Conservation (phyloP, 805 yeast genomes). For the Groenewaldozyma tartarivorans region DNA sequence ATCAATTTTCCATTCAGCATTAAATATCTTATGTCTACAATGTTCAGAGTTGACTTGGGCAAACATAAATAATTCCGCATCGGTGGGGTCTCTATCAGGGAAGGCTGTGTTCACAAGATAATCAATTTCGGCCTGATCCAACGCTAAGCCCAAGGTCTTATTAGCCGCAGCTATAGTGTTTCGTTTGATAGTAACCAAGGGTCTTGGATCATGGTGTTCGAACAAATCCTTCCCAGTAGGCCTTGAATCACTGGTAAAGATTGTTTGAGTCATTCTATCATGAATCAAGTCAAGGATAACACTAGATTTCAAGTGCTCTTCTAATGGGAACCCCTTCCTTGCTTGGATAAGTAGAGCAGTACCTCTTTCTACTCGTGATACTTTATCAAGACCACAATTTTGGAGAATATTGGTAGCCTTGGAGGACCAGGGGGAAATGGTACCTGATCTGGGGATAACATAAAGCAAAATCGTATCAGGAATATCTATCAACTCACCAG, state of each 20-base stretch:
- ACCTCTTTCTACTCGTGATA: slow-evolving; percentile 90
- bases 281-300: slow-evolving; percentile 61
- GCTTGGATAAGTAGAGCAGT: slow-evolving; percentile 61
- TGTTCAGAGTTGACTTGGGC: slow-evolving; percentile 99
- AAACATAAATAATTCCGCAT: slow-evolving; percentile 96
- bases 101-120: slow-evolving; percentile 71
- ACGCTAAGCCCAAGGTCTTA: slow-evolving; percentile 80
- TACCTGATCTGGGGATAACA: slow-evolving; percentile 86
- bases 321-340: slow-evolving; percentile 59
- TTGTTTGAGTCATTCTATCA: slow-evolving; percentile 88
- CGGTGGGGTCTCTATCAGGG: slow-evolving; percentile 87
- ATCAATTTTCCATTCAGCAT: slow-evolving; percentile 97
- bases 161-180: slow-evolving; percentile 68
- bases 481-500: slow-evolving; percentile 25
- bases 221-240: slow-evolving; percentile 67
- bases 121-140: slow-evolving; percentile 87
- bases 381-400: slow-evolving; percentile 70
- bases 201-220: slow-evolving; percentile 71
- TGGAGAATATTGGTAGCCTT: slow-evolving; percentile 92
- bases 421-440: slow-evolving; percentile 98
- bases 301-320: slow-evolving; percentile 43
- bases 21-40: slow-evolving; percentile 97
- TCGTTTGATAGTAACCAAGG: slow-evolving; percentile 49
- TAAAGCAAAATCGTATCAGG: slow-evolving; percentile 48
- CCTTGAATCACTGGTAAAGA: slow-evolving; percentile 34